Base-by-base conservation (phyloP, 768 basidiomycete species). In the Hemileccinum rubropunctum region DNA sequence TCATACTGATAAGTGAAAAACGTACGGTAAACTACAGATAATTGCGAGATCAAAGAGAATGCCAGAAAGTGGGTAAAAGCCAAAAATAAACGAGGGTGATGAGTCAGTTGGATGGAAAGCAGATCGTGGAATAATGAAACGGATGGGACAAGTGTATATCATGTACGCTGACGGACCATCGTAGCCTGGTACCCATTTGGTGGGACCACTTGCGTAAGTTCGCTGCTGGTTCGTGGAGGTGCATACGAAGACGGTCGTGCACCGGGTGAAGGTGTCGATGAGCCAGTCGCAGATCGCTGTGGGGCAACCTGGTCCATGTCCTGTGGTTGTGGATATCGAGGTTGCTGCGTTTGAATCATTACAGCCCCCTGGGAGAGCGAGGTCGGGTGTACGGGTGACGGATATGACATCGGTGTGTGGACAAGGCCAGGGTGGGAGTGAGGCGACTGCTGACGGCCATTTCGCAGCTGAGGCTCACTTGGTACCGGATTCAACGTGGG, bases 11-110 rank as follows among this genome's bases (percentile, higher is more conserved):
- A 72, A 74, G 67, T 68, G 66, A 63, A 55, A 51, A 60, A 52
- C 56, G 60, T 68, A 73, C 75, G 71, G 71, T 82, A 79, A 76
- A 82, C 71, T 82, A 83, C 82, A 83, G 70, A 77, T 77, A 71
- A 72, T 48, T 78, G 74, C 66, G 70, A 75, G 73, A 71, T 71
- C 70, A 63, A 65, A 63, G 54, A 61, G 57, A 54, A 66, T 68
- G 63, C 56, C 54, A 58, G 53, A 64, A 63, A 60, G 56, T 69
- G 56, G 42, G 46, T 17, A 50, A 45, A 44, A 47, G 41, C n/a
- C 5, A 33, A 60, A 54, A 45, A 53, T 18, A 57, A 63, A 67
- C 42, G 61, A 63, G 53, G 54, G 63, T 58, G 51, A 39, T 52
- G 36, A 48, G 61, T 64, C 62, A 67, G 61, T 42, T 47, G 64